These are phyloP conservation scores for Lipomyces mesembrius DNA, from an alignment of 805 yeast species.

Conservation along the genomic window DNA sequence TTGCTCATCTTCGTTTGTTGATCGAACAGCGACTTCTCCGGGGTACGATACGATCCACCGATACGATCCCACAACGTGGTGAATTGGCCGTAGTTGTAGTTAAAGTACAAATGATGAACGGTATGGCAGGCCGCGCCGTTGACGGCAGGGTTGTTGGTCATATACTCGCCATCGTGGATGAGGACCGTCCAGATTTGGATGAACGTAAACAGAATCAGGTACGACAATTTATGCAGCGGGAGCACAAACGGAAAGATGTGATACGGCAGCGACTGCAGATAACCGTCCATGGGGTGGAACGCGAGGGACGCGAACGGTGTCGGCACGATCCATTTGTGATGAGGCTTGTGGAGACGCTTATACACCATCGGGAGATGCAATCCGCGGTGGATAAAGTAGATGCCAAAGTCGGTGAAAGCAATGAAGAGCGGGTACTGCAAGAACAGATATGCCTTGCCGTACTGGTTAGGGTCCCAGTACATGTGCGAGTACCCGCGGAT, in stretches of 20 bases:
- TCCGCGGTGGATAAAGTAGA: slow-evolving; percentile 89
- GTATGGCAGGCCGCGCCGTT: slow-evolving; percentile 99
- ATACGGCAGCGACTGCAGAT: slow-evolving; percentile 88
- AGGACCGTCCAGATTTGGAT: slow-evolving; percentile 98
- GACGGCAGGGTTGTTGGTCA: slow-evolving; percentile 89
- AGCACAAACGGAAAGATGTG: slow-evolving; percentile 88
- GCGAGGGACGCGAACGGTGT: slow-evolving; percentile 99
- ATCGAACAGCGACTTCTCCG: slow-evolving; percentile 84
- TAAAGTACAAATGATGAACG: slow-evolving; percentile 93
- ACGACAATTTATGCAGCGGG: slow-evolving; percentile 88
- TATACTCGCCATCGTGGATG: slow-evolving; percentile 97
- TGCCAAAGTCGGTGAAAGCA: slow-evolving; percentile 91
- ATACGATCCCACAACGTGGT: slow-evolving; percentile 98
- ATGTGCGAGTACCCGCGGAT: slow-evolving; percentile 80
- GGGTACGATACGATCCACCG: slow-evolving; percentile 90
- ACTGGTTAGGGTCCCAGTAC: slow-evolving; percentile 66
- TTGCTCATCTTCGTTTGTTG: slow-evolving; percentile 60
- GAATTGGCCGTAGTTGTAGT: slow-evolving; percentile 97
- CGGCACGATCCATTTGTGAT: slow-evolving; percentile 98
- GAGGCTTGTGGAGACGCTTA: slow-evolving; percentile 90
- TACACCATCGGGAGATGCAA: slow-evolving; percentile 92
- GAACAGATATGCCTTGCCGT: slow-evolving; percentile 71
- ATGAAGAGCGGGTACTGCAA: slow-evolving; percentile 78
- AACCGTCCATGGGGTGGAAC: slow-evolving; percentile 98
- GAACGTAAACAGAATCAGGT: slow-evolving; percentile 79